Conservation (phyloP, 306 rosid species). For the Mucuna pruriens region DNA sequence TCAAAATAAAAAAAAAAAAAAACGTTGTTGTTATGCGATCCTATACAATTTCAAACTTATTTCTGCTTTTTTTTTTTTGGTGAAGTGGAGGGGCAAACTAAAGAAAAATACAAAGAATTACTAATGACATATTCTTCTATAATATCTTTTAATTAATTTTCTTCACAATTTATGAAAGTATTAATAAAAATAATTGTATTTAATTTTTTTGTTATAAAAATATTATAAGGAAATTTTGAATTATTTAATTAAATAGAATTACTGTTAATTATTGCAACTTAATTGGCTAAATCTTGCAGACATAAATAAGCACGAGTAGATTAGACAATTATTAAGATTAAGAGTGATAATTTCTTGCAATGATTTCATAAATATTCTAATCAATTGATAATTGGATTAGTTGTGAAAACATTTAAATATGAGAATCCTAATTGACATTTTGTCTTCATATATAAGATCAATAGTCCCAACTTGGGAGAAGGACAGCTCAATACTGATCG, state of each 20-base stretch:
- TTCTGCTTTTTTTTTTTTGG: no score
- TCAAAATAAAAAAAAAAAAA: no score
- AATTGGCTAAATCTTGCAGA: background rate
- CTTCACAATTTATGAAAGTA: no score
- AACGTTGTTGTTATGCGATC: background rate
- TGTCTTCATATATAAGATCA: slow-evolving; percentile 34
- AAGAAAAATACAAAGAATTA: background rate
- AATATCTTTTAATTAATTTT: background rate
- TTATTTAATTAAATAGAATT: background rate
- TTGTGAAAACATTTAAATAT: background rate
- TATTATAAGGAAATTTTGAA: background rate
- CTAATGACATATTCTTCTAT: background rate
- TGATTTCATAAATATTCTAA: background rate
- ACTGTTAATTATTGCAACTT: background rate
- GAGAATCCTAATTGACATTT: background rate
- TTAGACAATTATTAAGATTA: background rate
- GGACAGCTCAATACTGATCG: slow-evolving; percentile 30
- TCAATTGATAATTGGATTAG: background rate
- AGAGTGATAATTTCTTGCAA: background rate
- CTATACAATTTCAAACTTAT: no score
- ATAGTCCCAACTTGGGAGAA: slow-evolving; percentile 36
- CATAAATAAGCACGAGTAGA: background rate
- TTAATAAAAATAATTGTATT: no score
- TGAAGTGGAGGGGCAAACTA: background rate
- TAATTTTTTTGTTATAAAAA: no score